Evolutionary conservation across 2,329 filamentous ascomycete species (phyloP).

Genomic region (Zymoseptoria passerinii): DNA sequence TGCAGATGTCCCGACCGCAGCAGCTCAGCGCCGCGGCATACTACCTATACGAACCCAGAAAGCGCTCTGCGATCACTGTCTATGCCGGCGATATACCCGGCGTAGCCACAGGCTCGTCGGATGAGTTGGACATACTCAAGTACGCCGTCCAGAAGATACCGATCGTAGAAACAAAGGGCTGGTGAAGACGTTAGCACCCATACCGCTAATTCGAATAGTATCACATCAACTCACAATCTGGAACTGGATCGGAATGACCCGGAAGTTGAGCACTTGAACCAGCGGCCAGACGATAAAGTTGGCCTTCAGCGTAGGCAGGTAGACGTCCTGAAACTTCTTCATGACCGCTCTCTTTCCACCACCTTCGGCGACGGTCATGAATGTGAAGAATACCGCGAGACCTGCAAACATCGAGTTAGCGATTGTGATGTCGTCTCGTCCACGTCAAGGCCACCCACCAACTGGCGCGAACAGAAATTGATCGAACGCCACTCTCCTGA

Average conservation of each 20-base stretch:
- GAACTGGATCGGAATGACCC: slow-evolving; percentile 87
- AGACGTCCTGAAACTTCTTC: slow-evolving; percentile 87
- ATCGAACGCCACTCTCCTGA: slow-evolving; percentile 88
- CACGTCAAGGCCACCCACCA: slow-evolving; percentile 42
- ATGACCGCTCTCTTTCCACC: slow-evolving; percentile 71
- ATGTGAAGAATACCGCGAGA: slow-evolving; percentile 83
- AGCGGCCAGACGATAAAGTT: slow-evolving; percentile 94
- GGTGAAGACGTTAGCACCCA: slow-evolving; percentile 1
- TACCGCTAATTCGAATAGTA: background rate
- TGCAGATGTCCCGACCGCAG: background rate
- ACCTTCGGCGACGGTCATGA: slow-evolving; percentile 92
- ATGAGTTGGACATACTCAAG: slow-evolving; percentile 80
- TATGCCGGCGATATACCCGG: slow-evolving; percentile 4
- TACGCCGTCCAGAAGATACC: slow-evolving; percentile 98
- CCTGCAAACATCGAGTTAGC: slow-evolving; percentile 36
- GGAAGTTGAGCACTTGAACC: slow-evolving; percentile 95
- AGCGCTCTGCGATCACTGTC: background rate
- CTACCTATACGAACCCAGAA: background rate
- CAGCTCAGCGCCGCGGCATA: background rate
- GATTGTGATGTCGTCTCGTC: background rate
- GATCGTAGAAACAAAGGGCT: slow-evolving; percentile 93
- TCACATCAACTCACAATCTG: slow-evolving; percentile 66
- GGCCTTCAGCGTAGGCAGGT: slow-evolving; percentile 85
- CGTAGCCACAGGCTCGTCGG: slow-evolving; percentile 53
- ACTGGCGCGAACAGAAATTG: slow-evolving; percentile 89